phyloP scores from a whole-genome alignment of 805 yeast species.

The Kodamaea lidongshanica region DNA sequence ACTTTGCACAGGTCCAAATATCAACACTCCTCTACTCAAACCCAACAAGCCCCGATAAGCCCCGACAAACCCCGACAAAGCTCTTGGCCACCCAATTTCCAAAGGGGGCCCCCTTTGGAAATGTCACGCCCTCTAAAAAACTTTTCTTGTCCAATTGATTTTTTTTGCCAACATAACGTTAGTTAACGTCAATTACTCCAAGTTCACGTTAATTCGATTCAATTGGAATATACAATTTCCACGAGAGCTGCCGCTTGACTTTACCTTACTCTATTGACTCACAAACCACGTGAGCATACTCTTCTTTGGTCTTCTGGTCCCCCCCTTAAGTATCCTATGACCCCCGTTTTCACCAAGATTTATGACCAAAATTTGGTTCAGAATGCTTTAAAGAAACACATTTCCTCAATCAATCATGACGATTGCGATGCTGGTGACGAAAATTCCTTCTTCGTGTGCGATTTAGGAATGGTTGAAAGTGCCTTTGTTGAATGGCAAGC shows the following conservation, averaged over 20 bases:
- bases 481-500: conserved; percentile 58
- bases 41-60: no score
- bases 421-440: conserved; percentile 70
- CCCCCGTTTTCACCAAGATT: conserved; percentile 2
- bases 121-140: no score
- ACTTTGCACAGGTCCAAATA: no score
- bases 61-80: no score
- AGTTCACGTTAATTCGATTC: no score
- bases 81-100: no score
- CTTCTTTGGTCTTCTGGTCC: conserved; percentile 7
- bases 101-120: no score
- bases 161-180: no score
- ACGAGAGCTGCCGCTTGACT: conserved; percentile 46
- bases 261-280: conserved; percentile 21
- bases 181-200: no score
- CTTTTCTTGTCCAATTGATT: no score
- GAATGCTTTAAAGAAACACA: conserved; percentile 30
- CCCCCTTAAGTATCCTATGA: conserved; percentile 5
- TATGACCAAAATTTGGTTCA: conserved; percentile 3
- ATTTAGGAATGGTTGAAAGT: conserved; percentile 64
- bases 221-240: no score
- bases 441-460: conserved; percentile 84
- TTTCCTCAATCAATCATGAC: conserved; percentile 45
- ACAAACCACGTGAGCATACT: conserved; percentile 23
- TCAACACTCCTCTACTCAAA: no score